Evolutionary conservation across 139 green algal genomes (phyloP), one percentile per base, ranked within the genome.

Genomic region (Chlamydomonas eustigma): DNA sequence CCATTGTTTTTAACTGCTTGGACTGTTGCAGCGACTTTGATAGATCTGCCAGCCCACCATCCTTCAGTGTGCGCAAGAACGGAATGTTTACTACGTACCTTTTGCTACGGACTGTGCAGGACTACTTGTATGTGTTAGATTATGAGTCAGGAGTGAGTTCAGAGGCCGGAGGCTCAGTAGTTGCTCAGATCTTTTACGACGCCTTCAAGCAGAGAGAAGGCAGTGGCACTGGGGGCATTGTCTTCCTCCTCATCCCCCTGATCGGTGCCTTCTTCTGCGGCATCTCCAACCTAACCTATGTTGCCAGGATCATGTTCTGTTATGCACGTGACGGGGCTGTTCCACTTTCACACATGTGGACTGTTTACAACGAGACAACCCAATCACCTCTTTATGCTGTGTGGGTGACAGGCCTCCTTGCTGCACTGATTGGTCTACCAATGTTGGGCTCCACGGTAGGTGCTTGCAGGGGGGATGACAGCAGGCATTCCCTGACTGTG

Each of bases 221-320:
- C 70, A 75, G 36, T 39, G 77, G 77, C 70, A 74, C 67, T 1
- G 71, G 44, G 1, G 78, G 78, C 58, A 75, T 87, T 18, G 71
- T 64, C 1, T 36, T 87, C 35, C 51, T 82, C 34, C 64, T 77
- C n/a, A 75, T 87, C 18, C 50, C 72, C 5, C 71, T 87, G 12
- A 58, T 71, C 4, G 82, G 78, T 18, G 74, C 80, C 33, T 87
- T 82, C 75, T 87, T 87, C 71, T 87, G 82, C 75, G 64, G 44
- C 5, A 44, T 69, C 71, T 76, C 77, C 6, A 86, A 77, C 32
- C 68, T 81, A n/a, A 86, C 81, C 3, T 86, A 83, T 37, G 77
- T 86, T 1, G 44, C 75, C 2, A 86, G 81, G 24, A 87, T 87
- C 71, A 52, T 87, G 64, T 87, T 87, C 34, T 76, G 67, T 36